Evolutionary conservation across 2,329 filamentous ascomycete species (phyloP).

Genomic region (Magnaporthiopsis rhizophila): DNA sequence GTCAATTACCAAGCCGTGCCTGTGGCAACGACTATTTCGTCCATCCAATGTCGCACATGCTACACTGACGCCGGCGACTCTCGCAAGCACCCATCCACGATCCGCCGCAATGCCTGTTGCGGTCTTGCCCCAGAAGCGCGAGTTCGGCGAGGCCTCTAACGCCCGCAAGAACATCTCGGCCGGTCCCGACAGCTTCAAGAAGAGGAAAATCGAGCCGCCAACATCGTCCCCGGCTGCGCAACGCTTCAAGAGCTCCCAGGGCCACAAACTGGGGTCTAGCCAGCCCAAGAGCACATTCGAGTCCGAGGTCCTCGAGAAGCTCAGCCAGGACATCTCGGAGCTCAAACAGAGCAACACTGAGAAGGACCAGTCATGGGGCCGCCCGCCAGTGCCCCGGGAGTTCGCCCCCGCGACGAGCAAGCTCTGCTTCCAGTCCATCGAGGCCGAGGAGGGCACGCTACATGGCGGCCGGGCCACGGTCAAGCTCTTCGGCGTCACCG

Average conservation of each 20-base stretch:
- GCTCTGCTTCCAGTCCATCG: constrained; percentile 92
- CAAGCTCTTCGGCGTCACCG: constrained; percentile 88
- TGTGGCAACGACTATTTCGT: neutral
- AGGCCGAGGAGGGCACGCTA: constrained; percentile 81
- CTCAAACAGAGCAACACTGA: constrained; percentile 83
- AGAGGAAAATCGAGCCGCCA: constrained; percentile 66
- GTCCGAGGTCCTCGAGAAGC: constrained; percentile 86
- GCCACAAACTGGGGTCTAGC: constrained; percentile 60
- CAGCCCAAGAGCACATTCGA: constrained; percentile 90
- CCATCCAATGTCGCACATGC: neutral
- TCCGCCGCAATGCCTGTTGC: constrained; percentile 36
- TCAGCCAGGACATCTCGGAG: constrained; percentile 85
- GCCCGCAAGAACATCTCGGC: constrained; percentile 52
- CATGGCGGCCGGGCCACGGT: constrained; percentile 69
- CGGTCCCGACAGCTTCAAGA: constrained; percentile 59
- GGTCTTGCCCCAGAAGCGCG: constrained; percentile 61
- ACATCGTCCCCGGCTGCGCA: constrained; percentile 47
- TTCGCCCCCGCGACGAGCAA: constrained; percentile 53
- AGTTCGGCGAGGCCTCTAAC: constrained; percentile 60
- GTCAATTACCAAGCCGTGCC: neutral
- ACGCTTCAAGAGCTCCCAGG: constrained; percentile 52
- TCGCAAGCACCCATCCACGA: neutral
- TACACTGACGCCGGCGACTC: neutral
- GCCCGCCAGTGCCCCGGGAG: constrained; percentile 40
- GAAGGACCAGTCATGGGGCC: constrained; percentile 87